Conservation (phyloP, 164 flowering plant species). For the Macadamia tetraphylla region DNA sequence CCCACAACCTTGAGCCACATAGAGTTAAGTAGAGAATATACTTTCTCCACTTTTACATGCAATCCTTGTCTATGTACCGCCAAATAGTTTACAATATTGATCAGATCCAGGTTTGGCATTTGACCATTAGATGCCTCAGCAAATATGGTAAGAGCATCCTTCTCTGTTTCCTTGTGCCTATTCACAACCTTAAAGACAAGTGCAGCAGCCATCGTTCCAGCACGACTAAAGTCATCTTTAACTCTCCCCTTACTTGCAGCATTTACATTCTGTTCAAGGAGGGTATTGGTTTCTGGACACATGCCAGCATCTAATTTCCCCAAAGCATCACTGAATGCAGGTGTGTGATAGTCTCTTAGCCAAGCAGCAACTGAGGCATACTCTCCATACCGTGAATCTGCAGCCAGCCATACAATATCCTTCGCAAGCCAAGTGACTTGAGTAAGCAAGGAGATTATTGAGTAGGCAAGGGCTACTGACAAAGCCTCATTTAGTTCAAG, state of each 20-base stretch:
- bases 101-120: conserved; percentile 98
- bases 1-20: conserved; percentile 56
- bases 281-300: conserved; percentile 19
- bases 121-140: conserved; percentile 99
- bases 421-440: conserved; percentile 93
- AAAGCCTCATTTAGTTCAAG: conserved; percentile 43
- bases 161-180: conserved; percentile 29
- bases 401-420: conserved; percentile 91
- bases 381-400: conserved; percentile 85
- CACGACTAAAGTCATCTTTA: conserved; percentile 56
- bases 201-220: conserved; percentile 99
- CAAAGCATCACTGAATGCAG: conserved; percentile 32
- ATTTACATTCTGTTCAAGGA: conserved; percentile 16
- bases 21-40: conserved; percentile 44
- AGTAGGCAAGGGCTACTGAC: conserved; percentile 67
- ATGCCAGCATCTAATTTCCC: conserved; percentile 19
- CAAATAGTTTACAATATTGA: conserved; percentile 78
- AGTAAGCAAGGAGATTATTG: conserved; percentile 69
- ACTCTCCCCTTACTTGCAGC: conserved; percentile 12
- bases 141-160: conserved; percentile 63
- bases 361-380: conserved; percentile 75
- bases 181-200: conserved; percentile 72
- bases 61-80: conserved; percentile 88
- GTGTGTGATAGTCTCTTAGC: conserved; percentile 79
- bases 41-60: conserved; percentile 60